Conservation (phyloP, 2,329 filamentous ascomycete species). For the Penicillium expansum region DNA sequence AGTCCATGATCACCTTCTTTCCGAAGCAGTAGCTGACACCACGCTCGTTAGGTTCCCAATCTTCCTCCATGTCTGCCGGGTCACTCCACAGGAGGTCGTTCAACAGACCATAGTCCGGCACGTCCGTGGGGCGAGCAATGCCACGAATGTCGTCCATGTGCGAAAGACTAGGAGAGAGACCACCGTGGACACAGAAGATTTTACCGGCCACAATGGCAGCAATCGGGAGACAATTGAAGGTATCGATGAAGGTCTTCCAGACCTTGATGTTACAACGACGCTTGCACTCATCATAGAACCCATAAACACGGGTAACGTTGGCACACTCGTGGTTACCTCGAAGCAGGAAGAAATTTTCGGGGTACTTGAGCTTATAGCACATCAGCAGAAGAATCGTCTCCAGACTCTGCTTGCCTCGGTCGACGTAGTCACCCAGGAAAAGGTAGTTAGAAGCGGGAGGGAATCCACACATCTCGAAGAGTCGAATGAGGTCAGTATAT, state of each 20-base stretch:
- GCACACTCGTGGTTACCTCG: slow-evolving; percentile 96
- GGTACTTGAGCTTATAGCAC: slow-evolving; percentile 96
- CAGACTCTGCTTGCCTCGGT: slow-evolving; percentile 90
- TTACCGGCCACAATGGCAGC: slow-evolving; percentile 96
- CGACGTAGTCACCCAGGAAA: slow-evolving; percentile 94
- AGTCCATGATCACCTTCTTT: slow-evolving; percentile 96
- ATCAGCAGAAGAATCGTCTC: slow-evolving; percentile 90
- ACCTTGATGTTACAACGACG: slow-evolving; percentile 93
- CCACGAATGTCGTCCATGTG: slow-evolving; percentile 99
- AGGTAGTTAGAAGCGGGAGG: slow-evolving; percentile 88
- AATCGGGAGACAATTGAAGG: slow-evolving; percentile 92
- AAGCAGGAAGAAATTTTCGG: slow-evolving; percentile 94
- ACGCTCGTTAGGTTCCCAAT: slow-evolving; percentile 96
- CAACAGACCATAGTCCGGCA: slow-evolving; percentile 91
- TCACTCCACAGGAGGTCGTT: slow-evolving; percentile 98
- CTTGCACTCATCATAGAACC: slow-evolving; percentile 98
- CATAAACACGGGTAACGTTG: slow-evolving; percentile 92
- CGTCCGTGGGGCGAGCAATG: slow-evolving; percentile 92
- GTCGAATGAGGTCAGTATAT: slow-evolving; percentile 90
- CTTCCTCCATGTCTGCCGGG: slow-evolving; percentile 94
- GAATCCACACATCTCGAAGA: slow-evolving; percentile 99
- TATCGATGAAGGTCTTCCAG: slow-evolving; percentile 97
- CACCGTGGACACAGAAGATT: slow-evolving; percentile 96
- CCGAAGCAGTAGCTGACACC: slow-evolving; percentile 98
- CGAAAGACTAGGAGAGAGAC: slow-evolving; percentile 82